Conservation (phyloP, 495 filamentous ascomycete genomes). For the Xylaria telfairii region DNA sequence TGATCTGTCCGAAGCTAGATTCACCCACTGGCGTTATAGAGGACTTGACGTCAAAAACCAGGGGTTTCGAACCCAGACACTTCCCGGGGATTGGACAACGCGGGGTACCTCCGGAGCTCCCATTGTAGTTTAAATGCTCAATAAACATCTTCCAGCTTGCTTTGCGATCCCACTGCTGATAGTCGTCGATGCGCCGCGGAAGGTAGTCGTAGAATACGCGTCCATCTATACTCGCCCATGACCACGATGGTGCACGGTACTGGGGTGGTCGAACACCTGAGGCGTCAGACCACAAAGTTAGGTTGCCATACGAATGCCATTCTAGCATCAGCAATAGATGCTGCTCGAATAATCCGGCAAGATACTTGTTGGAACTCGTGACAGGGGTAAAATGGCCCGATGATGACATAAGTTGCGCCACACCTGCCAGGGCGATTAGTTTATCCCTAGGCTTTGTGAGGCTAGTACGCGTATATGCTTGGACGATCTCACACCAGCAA, state of each 20-base stretch:
- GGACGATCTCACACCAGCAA: not conserved
- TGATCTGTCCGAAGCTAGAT: not conserved
- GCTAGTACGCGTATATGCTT: not conserved
- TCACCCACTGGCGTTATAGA: not conserved
- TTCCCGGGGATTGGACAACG: not conserved
- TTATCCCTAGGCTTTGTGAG: not conserved
- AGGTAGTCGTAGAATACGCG: conserved; percentile 8
- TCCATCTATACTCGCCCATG: conserved; percentile 35
- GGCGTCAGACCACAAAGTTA: not conserved
- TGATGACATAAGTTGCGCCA: not conserved
- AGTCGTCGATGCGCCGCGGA: not conserved
- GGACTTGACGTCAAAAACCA: not conserved
- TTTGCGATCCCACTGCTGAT: not conserved
- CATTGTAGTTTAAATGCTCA: not conserved
- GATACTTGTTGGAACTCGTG: conserved; percentile 12
- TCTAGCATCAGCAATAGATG: conserved; percentile 28
- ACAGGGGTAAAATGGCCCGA: not conserved
- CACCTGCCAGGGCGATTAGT: conserved; percentile 7
- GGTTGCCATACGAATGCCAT: conserved; percentile 19
- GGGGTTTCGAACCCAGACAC: not conserved
- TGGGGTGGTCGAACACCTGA: not conserved
- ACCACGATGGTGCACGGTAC: conserved; percentile 38
- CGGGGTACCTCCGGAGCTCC: no score
- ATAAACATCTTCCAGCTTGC: conserved; percentile 5
- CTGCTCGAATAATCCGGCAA: conserved; percentile 29